These are phyloP conservation scores for Eimeria maxima DNA, from an alignment of 169 alveolate genomes.

Conservation along the genomic window DNA sequence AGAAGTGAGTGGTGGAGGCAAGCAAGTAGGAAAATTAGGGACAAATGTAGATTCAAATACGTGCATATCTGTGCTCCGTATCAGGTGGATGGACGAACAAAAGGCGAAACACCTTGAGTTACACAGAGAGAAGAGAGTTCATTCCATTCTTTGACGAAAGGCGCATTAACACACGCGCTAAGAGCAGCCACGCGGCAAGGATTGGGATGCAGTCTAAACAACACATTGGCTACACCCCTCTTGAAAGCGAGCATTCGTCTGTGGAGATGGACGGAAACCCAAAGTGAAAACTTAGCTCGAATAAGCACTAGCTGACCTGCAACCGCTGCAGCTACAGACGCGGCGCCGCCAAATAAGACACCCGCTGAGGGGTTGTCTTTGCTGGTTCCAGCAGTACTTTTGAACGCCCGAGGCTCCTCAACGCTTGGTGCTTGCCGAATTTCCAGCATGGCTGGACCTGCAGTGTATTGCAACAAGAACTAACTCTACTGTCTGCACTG, in stretches of 20 bases:
- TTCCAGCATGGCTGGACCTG: conserved; percentile 75
- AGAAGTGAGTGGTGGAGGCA: not conserved
- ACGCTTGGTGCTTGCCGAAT: conserved; percentile 65
- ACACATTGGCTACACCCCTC: not conserved
- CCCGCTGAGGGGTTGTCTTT: not conserved
- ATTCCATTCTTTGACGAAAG: not conserved
- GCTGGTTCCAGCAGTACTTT: not conserved
- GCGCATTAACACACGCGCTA: not conserved
- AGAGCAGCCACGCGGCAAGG: not conserved
- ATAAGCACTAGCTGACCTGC: conserved; percentile 35
- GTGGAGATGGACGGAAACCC: not conserved
- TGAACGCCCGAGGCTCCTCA: conserved; percentile 20
- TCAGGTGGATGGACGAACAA: not conserved
- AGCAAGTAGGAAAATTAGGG: not conserved
- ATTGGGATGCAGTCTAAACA: not conserved
- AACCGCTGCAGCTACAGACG: conserved; percentile 48
- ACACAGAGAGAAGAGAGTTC: not conserved
- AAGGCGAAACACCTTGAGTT: not conserved
- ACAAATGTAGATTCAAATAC: not conserved
- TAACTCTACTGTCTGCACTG: not conserved
- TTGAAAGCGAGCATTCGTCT: not conserved
- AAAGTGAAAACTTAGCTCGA: not conserved
- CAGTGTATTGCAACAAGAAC: not conserved
- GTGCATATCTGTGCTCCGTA: not conserved
- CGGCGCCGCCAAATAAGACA: conserved; percentile 41